These are phyloP conservation scores for Metarhizium anisopliae DNA, from an alignment of 2,329 filamentous ascomycete genomes.

Conservation along the genomic window DNA sequence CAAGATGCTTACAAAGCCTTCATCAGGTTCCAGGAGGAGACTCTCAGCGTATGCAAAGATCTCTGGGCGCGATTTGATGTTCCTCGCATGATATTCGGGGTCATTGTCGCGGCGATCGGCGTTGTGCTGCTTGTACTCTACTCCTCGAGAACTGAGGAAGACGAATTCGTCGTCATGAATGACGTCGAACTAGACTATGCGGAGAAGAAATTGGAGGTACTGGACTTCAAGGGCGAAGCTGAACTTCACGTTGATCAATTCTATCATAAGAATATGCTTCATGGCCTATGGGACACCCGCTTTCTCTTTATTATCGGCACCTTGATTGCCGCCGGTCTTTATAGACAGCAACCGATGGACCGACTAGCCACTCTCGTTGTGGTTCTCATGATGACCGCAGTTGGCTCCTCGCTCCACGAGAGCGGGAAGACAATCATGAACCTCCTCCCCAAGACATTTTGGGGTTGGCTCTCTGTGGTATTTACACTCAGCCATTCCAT, in stretches of 20 bases:
- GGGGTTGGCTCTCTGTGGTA: conserved; percentile 78
- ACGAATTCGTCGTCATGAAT: conserved; percentile 44
- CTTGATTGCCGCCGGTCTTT: conserved; percentile 20
- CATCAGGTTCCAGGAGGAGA: conserved; percentile 66
- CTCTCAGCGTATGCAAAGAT: conserved; percentile 67
- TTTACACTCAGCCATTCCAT: conserved; percentile 83
- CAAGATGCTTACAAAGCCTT: conserved; percentile 48
- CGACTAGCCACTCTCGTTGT: conserved; percentile 30
- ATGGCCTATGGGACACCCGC: conserved; percentile 26
- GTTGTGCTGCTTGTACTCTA: conserved; percentile 66
- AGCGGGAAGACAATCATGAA: conserved; percentile 36
- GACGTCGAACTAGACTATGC: conserved; percentile 50
- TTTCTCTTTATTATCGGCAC: conserved; percentile 22
- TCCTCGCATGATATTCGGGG: conserved; percentile 72
- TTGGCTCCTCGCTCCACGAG: conserved; percentile 32
- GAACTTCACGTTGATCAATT: conserved; percentile 31
- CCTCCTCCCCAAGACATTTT: conserved; percentile 64
- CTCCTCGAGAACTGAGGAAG: conserved; percentile 49
- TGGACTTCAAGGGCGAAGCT: conserved; percentile 24
- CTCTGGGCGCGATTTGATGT: conserved; percentile 93
- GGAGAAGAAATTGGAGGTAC: conserved; percentile 47
- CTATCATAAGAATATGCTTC: conserved; percentile 23
- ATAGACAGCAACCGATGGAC: conserved; percentile 22
- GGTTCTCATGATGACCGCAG: conserved; percentile 30
- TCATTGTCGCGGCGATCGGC: conserved; percentile 59